phyloP scores from a whole-genome alignment of 768 basidiomycete genomes.

The Amyloporia xantha region DNA sequence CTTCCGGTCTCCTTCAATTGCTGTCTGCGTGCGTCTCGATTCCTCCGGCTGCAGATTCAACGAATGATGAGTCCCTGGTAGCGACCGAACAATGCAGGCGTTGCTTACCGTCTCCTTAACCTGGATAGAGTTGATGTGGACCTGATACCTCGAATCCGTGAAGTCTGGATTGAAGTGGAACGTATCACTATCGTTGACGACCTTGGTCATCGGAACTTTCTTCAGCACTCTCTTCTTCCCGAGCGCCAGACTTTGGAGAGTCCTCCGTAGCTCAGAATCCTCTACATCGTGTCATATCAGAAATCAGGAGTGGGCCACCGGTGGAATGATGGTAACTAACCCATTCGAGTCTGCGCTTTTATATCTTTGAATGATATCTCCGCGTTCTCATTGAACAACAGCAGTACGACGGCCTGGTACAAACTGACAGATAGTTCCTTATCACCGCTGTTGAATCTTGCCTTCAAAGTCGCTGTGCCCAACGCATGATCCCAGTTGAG shows the following conservation, averaged over 20 bases:
- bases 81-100: neutral
- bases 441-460: slow-evolving; percentile 53
- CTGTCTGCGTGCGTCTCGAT: slow-evolving; percentile 68
- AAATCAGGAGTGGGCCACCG: slow-evolving; percentile 14
- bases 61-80: too few relatives aligned
- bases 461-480: slow-evolving; percentile 73
- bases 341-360: slow-evolving; percentile 58
- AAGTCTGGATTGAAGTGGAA: slow-evolving; percentile 84
- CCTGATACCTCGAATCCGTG: slow-evolving; percentile 65
- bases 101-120: slow-evolving; percentile 81
- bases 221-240: slow-evolving; percentile 84
- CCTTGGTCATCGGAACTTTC: slow-evolving; percentile 73
- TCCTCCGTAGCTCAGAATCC: slow-evolving; percentile 66
- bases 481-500: slow-evolving; percentile 86
- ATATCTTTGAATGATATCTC: slow-evolving; percentile 66
- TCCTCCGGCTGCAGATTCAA: slow-evolving; percentile 66
- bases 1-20: slow-evolving; percentile 84
- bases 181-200: slow-evolving; percentile 67
- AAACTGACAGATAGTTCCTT: slow-evolving; percentile 91
- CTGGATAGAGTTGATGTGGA: slow-evolving; percentile 96
- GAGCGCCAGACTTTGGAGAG: slow-evolving; percentile 87
- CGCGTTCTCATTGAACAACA: slow-evolving; percentile 73
- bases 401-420: slow-evolving; percentile 81
- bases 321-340: slow-evolving; percentile 39
- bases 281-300: slow-evolving; percentile 48